Evolutionary conservation across 768 basidiomycete genomes (phyloP).

Genomic region (Mycena venus): DNA sequence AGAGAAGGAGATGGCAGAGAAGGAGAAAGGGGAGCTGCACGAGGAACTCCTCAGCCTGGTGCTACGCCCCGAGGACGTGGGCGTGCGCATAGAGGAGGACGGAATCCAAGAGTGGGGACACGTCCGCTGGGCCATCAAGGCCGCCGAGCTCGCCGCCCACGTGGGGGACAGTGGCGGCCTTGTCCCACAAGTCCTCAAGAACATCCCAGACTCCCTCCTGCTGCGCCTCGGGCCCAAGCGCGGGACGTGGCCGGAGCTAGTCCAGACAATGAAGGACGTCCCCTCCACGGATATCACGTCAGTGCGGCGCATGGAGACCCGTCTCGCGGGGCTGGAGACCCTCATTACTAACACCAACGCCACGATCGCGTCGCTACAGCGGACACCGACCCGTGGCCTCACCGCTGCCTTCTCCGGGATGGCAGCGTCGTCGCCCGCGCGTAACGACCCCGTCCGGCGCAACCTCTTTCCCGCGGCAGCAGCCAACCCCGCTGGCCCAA

Average conservation of each 20-base stretch:
- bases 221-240: conserved; percentile 6
- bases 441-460: conserved; percentile 1
- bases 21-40: conserved; percentile 6
- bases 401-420: not conserved
- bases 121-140: not conserved
- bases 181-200: conserved; percentile 12
- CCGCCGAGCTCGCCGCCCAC: not conserved
- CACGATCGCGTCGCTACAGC: not conserved
- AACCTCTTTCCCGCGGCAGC: not conserved
- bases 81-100: conserved; percentile 5
- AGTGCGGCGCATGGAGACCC: not conserved
- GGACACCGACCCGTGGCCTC: conserved; percentile 1
- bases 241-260: conserved; percentile 3
- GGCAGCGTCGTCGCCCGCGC: not conserved
- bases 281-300: not conserved
- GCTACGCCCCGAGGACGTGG: not conserved
- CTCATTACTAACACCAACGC: not conserved
- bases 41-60: conserved; percentile 1
- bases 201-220: conserved; percentile 2
- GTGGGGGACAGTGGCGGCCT: not conserved
- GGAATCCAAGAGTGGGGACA: conserved; percentile 6
- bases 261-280: conserved; percentile 3
- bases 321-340: not conserved
- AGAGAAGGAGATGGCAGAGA: conserved; percentile 11
- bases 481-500: not conserved